Evolutionary conservation across 2,329 filamentous ascomycete species (phyloP).

Genomic region (Pseudocercospora fuligena): DNA sequence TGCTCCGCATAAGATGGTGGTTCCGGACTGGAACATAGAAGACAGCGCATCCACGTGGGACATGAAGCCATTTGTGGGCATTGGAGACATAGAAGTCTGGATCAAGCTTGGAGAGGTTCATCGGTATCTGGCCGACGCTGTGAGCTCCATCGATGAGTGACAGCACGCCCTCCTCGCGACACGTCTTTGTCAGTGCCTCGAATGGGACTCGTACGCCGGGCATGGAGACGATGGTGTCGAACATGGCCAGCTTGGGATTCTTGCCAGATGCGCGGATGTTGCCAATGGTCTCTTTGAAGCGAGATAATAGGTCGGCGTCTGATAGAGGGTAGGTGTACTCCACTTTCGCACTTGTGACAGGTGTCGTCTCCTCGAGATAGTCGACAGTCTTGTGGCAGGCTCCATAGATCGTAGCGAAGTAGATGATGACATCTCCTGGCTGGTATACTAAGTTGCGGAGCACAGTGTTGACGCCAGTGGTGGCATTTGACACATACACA

Average conservation of each 20-base stretch:
- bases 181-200: conserved; percentile 67
- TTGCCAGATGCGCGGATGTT: conserved; percentile 61
- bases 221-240: conserved; percentile 78
- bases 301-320: conserved; percentile 67
- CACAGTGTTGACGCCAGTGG: conserved; percentile 75
- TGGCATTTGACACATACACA: conserved; percentile 83
- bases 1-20: conserved; percentile 74
- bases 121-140: conserved; percentile 74
- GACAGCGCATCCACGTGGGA: conserved; percentile 78
- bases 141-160: conserved; percentile 86
- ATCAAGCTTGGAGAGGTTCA: conserved; percentile 69
- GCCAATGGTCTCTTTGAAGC: conserved; percentile 64
- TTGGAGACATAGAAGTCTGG: conserved; percentile 89
- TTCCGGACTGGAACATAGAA: conserved; percentile 79
- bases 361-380: conserved; percentile 71
- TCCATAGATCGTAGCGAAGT: conserved; percentile 79
- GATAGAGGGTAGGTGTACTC: conserved; percentile 69
- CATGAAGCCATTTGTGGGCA: conserved; percentile 87
- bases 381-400: conserved; percentile 75
- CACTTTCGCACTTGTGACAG: conserved; percentile 59
- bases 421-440: conserved; percentile 74
- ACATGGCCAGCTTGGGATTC: conserved; percentile 70
- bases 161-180: conserved; percentile 69
- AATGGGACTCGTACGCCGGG: conserved; percentile 83
- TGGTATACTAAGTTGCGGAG: conserved; percentile 75